Base-by-base conservation (phyloP, 208 protist species). In the Crithidia brevicula region DNA sequence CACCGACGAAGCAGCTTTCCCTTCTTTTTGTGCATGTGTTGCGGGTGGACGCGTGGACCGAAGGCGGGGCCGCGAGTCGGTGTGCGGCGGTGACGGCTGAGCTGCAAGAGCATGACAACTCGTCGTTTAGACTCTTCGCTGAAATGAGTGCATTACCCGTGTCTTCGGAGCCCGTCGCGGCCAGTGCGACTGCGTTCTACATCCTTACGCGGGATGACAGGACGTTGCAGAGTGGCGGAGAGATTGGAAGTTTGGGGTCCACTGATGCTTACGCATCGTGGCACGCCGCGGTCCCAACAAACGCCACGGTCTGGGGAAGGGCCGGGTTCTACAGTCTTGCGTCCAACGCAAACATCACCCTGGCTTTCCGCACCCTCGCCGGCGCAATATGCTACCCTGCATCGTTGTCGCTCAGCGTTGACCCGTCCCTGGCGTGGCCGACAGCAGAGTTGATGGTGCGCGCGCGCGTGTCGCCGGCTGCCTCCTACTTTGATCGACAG, bases 271-370 rank as follows among this genome's bases (percentile, higher is more conserved):
- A 52, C 30, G 36, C 58, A 23, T 10, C 30, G 58, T 64, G 58
- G 58, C 40, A 64, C 33, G 23, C 18, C 4, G 46, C 46, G 22
- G 46, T 30, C 18, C 3, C n/a, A 6, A 46, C n/a, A 6, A 67
- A 31, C 0, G 52, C 22, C 22, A 33, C 2, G 11, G 40, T 22
- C 16, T 30, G 49, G 49, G 61, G 61, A 1, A 31, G 23, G 3
- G 23, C 64, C n/a, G 66, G 66, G 30, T 63, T 38, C 54, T 72
- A 72, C 56, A 58, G 43, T 9, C 42, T 72, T 4, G 30, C 27
- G 25, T 72, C 66, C 16, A 36, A 4, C 9, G 38, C 56, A 16
- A 72, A 72, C 23, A 8, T 72, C 6, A 46, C 54, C 9, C 33
- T 72, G 16, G 36, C 66, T 2, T 72, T 72, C 36, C 43, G 31